A percentile compares a stretch with the other conserved stretches of the same genome.
Conservation (phyloP, 768 basidiomycete species). For the Suillus weaverae region DNA sequence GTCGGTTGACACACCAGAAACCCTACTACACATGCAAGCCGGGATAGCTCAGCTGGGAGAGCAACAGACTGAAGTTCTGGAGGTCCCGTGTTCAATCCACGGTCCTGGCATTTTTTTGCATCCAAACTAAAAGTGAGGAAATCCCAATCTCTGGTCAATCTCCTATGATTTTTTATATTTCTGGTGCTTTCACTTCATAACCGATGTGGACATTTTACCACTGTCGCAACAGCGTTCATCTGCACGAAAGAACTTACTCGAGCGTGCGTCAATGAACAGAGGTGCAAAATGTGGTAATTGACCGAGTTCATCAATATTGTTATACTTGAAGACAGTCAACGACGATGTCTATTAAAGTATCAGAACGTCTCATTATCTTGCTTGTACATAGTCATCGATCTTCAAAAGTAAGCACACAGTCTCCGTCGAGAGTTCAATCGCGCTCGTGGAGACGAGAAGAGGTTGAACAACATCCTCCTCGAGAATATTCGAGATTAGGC, state of each 20-base stretch:
- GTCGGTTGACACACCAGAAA: neutral
- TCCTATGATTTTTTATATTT: neutral
- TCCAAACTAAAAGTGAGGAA: neutral
- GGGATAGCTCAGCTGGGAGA: constrained; percentile 77
- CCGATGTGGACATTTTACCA: neutral
- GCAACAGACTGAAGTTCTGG: constrained; percentile 71
- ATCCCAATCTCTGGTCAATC: neutral
- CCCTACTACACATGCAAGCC: constrained; percentile 27
- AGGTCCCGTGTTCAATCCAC: constrained; percentile 82
- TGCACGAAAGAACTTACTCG: neutral
- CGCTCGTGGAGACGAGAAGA: constrained; percentile 91
- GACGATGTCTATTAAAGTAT: neutral
- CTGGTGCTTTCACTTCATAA: neutral
- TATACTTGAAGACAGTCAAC: neutral
- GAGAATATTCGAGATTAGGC: constrained; percentile 93
- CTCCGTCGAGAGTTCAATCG: constrained; percentile 93
- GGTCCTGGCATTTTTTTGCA: constrained; percentile 59
- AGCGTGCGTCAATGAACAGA: neutral
- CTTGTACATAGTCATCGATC: constrained; percentile 92
- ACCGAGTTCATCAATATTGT: neutral
- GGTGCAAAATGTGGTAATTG: neutral
- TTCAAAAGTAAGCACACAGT: constrained; percentile 95
- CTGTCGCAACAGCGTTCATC: neutral
- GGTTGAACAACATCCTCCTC: constrained; percentile 99
- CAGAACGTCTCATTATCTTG: constrained; percentile 44